phyloP scores from a whole-genome alignment of 257 asterid species.

The Leptodermis oblonga region DNA sequence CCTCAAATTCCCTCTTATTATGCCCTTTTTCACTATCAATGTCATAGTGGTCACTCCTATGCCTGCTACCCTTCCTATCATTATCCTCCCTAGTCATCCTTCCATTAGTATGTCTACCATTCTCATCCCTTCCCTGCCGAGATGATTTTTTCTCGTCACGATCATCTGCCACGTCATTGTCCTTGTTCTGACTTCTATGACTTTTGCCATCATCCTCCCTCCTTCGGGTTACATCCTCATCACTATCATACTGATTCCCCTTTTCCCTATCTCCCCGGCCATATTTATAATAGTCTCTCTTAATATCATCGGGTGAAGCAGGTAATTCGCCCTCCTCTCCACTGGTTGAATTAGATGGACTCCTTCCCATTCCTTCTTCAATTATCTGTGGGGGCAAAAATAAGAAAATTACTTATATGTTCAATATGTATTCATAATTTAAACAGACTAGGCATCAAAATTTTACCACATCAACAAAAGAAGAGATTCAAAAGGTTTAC shows the following conservation, averaged over 20 bases:
- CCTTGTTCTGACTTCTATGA: neutral
- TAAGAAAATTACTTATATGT: too few species aligned
- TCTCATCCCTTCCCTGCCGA: neutral
- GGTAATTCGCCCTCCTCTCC: conserved; percentile 9
- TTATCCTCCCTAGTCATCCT: too few species aligned
- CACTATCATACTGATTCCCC: conserved; percentile 14
- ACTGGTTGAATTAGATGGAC: neutral
- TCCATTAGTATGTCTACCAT: neutral
- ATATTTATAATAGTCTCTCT: too few species aligned
- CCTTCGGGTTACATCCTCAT: conserved; percentile 15
- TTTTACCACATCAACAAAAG: too few species aligned
- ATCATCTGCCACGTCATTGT: neutral
- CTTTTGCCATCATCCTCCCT: neutral
- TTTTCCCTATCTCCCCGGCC: conserved; percentile 19
- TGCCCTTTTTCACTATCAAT: conserved; percentile 25
- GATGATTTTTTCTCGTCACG: neutral
- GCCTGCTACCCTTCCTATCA: too few species aligned
- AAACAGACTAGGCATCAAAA: too few species aligned
- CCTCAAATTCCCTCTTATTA: conserved; percentile 18
- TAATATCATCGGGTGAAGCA: conserved; percentile 13
- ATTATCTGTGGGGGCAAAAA: too few species aligned
- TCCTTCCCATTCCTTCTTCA: neutral
- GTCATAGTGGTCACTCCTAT: conserved; percentile 22
- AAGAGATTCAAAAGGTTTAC: too few species aligned
- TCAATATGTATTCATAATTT: too few species aligned